A percentile compares a stretch with the other conserved stretches of the same genome.
These are phyloP conservation scores for Penicillium subrubescens DNA, from an alignment of 495 filamentous ascomycete species.

Conservation along the genomic window DNA sequence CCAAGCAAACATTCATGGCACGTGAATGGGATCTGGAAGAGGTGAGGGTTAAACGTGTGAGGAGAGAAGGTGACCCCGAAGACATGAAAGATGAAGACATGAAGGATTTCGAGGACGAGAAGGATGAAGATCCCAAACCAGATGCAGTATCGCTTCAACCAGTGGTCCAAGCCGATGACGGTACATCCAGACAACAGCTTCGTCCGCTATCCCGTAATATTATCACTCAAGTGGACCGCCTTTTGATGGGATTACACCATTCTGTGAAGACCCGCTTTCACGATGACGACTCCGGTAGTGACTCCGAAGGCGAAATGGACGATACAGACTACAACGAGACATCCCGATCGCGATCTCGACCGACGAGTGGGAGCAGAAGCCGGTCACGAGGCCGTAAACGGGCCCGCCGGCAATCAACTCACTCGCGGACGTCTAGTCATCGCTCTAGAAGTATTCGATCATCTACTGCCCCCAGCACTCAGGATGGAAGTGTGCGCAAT, in stretches of 20 bases:
- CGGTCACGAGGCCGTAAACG: slow-evolving; percentile 37
- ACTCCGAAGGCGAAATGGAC: slow-evolving; percentile 21
- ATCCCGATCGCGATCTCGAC: slow-evolving; percentile 9
- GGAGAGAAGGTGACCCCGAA: slow-evolving; percentile 2
- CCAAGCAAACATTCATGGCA: slow-evolving; percentile 60
- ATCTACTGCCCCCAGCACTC: slow-evolving; percentile 2
- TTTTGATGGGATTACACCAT: slow-evolving; percentile 68
- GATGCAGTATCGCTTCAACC: slow-evolving; percentile 36
- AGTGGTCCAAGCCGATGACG: slow-evolving; percentile 61
- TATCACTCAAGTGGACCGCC: slow-evolving; percentile 62
- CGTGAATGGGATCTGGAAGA: slow-evolving; percentile 36
- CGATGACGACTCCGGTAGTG: slow-evolving; percentile 27
- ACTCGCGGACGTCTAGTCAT: slow-evolving; percentile 6
- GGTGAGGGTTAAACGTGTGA: not conserved
- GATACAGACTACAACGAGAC: slow-evolving; percentile 12
- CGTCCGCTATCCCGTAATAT: slow-evolving; percentile 66
- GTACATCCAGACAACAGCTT: slow-evolving; percentile 58
- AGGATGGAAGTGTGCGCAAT: slow-evolving; percentile 13
- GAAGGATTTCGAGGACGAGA: slow-evolving; percentile 16
- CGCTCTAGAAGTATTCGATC: slow-evolving; percentile 14
- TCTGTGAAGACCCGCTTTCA: slow-evolving; percentile 49
- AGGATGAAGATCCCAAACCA: slow-evolving; percentile 16
- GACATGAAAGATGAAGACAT: slow-evolving; percentile 8
- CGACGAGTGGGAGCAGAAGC: slow-evolving; percentile 21
- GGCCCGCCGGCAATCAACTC: slow-evolving; percentile 11